phyloP scores from a whole-genome alignment of 208 protist species.

The Herpetomonas tarakana region DNA sequence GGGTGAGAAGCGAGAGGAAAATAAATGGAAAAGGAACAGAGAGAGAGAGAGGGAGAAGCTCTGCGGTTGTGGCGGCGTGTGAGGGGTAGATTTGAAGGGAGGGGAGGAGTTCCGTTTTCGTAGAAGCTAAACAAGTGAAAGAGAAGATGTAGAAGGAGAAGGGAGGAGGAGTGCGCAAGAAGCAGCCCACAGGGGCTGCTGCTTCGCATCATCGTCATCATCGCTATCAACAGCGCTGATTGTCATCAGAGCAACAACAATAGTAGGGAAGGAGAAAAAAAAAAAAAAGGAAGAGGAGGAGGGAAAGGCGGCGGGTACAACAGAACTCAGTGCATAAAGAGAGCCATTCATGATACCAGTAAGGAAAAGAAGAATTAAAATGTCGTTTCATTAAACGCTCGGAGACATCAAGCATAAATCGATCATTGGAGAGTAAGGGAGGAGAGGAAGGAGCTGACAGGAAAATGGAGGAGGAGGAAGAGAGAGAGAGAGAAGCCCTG shows the following conservation, averaged over 20 bases:
- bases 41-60: conserved; percentile 5
- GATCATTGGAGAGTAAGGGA: neutral
- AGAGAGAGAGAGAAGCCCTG: conserved; percentile 9
- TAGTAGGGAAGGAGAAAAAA: neutral
- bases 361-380: conserved; percentile 1
- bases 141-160: conserved; percentile 3
- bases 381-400: neutral
- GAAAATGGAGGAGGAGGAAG: conserved; percentile 1
- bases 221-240: neutral
- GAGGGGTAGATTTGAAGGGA: neutral
- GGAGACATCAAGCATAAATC: neutral
- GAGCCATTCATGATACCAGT: neutral
- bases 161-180: neutral
- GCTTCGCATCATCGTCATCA: neutral
- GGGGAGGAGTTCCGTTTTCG: too few relatives aligned
- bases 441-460: neutral
- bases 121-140: neutral
- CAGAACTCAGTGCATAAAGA: neutral
- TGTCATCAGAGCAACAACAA: neutral
- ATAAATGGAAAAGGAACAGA: neutral
- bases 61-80: neutral
- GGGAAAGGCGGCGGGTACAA: neutral
- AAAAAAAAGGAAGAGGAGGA: conserved; percentile 5
- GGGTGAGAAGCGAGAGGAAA: neutral
- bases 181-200: neutral